These are phyloP conservation scores for Hypomyces perniciosus DNA, from an alignment of 2,329 filamentous ascomycete genomes.

Conservation along the genomic window DNA sequence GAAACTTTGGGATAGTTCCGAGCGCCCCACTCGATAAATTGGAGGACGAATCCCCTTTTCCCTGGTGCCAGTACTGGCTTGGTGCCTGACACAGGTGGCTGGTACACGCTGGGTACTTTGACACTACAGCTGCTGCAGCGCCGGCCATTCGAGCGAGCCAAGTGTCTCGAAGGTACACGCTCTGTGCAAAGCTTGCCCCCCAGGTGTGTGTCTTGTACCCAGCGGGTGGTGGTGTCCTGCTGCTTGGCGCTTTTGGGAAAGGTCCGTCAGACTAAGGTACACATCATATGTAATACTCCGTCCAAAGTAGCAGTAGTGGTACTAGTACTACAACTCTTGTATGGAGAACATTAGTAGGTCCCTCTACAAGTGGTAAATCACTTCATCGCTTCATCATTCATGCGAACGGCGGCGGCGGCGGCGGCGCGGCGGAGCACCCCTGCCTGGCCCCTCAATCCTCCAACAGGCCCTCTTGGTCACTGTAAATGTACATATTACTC, in stretches of 20 bases:
- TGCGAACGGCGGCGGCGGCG: constrained; percentile 10
- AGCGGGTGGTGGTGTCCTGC: background rate
- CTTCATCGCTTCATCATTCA: constrained; percentile 1
- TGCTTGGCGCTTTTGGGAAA: too few relatives aligned
- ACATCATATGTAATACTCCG: too few relatives aligned
- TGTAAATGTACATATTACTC: too few relatives aligned
- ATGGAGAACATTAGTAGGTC: background rate
- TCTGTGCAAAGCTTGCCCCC: background rate
- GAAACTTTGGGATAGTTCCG: constrained; percentile 14
- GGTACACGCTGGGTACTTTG: background rate
- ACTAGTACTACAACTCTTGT: background rate
- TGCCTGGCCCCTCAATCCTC: background rate
- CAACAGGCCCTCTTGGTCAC: too few relatives aligned
- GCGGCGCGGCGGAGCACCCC: constrained; percentile 12
- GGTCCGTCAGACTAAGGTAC: too few relatives aligned
- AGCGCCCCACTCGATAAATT: constrained; percentile 15
- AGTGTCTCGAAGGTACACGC: too few relatives aligned
- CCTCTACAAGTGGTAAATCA: constrained; percentile 2
- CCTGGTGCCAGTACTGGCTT: background rate
- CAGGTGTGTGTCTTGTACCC: background rate
- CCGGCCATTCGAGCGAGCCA: background rate
- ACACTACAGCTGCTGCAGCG: background rate
- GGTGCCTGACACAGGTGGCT: background rate
- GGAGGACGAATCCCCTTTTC: constrained; percentile 9
- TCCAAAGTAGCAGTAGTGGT: too few relatives aligned